Conservation (phyloP, 192 early-diverging fungal genomes). For the Umbelopsis ramanniana region DNA sequence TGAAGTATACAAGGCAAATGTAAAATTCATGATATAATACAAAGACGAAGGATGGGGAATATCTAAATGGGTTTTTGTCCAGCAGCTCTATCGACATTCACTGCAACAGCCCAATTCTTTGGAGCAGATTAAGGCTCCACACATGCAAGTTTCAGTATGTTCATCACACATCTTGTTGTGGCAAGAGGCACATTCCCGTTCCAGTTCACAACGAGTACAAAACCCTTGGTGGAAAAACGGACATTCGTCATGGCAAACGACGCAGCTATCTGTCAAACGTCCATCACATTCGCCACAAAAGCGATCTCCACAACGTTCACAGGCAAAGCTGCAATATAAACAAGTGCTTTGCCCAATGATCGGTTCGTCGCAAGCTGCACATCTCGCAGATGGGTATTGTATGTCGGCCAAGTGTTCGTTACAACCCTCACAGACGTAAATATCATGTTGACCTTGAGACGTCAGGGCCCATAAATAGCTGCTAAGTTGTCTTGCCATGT, state of each 20-base stretch:
- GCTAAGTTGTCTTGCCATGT: conserved; percentile 5
- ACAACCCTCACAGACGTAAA: neutral
- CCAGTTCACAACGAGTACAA: conserved; percentile 1
- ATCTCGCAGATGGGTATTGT: conserved; percentile 1
- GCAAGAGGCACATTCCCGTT: conserved; percentile 1
- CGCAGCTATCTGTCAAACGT: conserved; percentile 10
- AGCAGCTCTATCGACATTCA: conserved; percentile 2
- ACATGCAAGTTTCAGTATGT: conserved; percentile 13
- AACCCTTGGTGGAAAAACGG: neutral
- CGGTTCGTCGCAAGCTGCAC: conserved; percentile 5
- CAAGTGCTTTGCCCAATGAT: neutral
- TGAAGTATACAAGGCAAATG: neutral
- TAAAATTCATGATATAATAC: neutral
- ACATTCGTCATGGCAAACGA: neutral
- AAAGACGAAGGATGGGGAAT: neutral
- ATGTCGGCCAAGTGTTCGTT: conserved; percentile 8
- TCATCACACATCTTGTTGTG: conserved; percentile 15
- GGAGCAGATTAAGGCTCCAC: conserved; percentile 10
- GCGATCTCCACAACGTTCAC: conserved; percentile 1
- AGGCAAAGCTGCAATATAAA: conserved; percentile 6
- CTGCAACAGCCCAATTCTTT: conserved; percentile 6
- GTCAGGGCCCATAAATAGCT: conserved; percentile 16
- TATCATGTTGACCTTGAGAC: conserved; percentile 14
- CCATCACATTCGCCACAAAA: conserved; percentile 18
- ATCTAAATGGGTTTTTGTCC: neutral